A percentile compares a stretch with the other conserved stretches of the same genome.
Evolutionary conservation across 2,329 filamentous ascomycete genomes (phyloP).

Genomic region (Talaromyces sp.): DNA sequence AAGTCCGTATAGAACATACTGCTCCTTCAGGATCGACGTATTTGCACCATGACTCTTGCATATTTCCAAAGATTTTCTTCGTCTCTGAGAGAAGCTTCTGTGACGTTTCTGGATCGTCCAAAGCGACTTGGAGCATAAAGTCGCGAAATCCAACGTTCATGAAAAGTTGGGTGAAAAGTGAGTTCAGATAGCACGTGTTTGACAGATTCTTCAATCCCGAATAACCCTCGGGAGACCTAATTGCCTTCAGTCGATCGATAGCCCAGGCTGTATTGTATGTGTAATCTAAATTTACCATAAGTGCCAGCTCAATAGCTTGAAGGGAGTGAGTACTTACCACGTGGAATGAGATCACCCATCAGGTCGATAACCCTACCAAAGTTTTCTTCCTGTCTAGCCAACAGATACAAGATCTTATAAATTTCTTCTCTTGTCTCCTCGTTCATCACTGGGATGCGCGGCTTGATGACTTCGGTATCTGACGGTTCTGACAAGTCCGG

Average conservation of each 20-base stretch:
- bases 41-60: slow-evolving; percentile 79
- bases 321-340: slow-evolving; percentile 36
- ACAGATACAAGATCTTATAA: slow-evolving; percentile 58
- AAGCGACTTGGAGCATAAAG: slow-evolving; percentile 70
- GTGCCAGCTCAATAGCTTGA: not conserved
- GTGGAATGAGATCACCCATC: slow-evolving; percentile 53
- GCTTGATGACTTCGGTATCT: slow-evolving; percentile 28
- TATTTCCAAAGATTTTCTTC: slow-evolving; percentile 75
- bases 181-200: slow-evolving; percentile 97
- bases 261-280: slow-evolving; percentile 60
- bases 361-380: slow-evolving; percentile 54
- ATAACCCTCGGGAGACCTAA: slow-evolving; percentile 78
- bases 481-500: slow-evolving; percentile 50
- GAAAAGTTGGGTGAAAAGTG: slow-evolving; percentile 87
- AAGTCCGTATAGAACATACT: slow-evolving; percentile 74
- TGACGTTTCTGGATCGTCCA: slow-evolving; percentile 55
- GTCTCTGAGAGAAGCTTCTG: slow-evolving; percentile 74
- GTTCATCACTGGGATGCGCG: slow-evolving; percentile 53
- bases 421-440: slow-evolving; percentile 58
- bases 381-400: slow-evolving; percentile 55
- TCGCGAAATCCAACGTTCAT: slow-evolving; percentile 88
- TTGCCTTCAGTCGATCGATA: slow-evolving; percentile 65
- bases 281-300: slow-evolving; percentile 45
- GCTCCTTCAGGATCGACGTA: slow-evolving; percentile 71
- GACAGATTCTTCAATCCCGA: slow-evolving; percentile 88